These are phyloP conservation scores for Cladophialophora psammophila DNA, from an alignment of 2,329 filamentous ascomycete species.

Conservation along the genomic window DNA sequence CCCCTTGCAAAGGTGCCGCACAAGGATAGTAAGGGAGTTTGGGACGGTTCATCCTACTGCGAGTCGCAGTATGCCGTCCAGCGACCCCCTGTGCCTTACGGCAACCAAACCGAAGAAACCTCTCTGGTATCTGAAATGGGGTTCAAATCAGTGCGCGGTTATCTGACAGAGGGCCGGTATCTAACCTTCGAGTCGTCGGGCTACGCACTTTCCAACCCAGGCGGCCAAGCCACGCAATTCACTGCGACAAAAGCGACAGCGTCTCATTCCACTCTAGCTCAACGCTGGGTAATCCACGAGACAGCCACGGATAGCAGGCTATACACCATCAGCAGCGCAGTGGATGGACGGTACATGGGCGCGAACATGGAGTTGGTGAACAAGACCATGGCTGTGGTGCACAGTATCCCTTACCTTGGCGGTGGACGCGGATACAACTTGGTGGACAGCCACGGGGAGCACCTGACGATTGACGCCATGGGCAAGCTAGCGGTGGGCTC, in stretches of 20 bases:
- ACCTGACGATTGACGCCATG: not conserved
- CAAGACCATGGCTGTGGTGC: conserved; percentile 41
- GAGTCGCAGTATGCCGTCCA: conserved; percentile 48
- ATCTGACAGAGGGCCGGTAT: conserved; percentile 63
- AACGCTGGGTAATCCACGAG: conserved; percentile 61
- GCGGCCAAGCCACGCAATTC: conserved; percentile 33
- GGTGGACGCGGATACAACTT: conserved; percentile 48
- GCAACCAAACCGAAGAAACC: conserved; percentile 47
- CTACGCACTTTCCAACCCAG: conserved; percentile 52
- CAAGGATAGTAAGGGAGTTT: conserved; percentile 52
- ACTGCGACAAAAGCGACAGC: conserved; percentile 42
- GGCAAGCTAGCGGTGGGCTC: not conserved
- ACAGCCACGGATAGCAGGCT: conserved; percentile 45
- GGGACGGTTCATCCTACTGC: conserved; percentile 56
- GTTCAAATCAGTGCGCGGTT: conserved; percentile 61
- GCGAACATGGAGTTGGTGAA: conserved; percentile 38
- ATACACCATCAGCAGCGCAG: conserved; percentile 53
- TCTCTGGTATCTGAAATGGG: conserved; percentile 59
- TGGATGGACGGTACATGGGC: conserved; percentile 51
- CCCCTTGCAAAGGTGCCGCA: conserved; percentile 56
- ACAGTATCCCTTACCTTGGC: conserved; percentile 47
- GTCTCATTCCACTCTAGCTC: conserved; percentile 51
- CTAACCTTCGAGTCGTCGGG: conserved; percentile 59
- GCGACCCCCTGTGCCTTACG: conserved; percentile 60
- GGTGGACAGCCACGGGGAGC: conserved; percentile 40